A percentile compares a stretch with the other conserved stretches of the same genome.
Evolutionary conservation across 1,139 yeast genomes (phyloP).

Genomic region (Pichia sp.): DNA sequence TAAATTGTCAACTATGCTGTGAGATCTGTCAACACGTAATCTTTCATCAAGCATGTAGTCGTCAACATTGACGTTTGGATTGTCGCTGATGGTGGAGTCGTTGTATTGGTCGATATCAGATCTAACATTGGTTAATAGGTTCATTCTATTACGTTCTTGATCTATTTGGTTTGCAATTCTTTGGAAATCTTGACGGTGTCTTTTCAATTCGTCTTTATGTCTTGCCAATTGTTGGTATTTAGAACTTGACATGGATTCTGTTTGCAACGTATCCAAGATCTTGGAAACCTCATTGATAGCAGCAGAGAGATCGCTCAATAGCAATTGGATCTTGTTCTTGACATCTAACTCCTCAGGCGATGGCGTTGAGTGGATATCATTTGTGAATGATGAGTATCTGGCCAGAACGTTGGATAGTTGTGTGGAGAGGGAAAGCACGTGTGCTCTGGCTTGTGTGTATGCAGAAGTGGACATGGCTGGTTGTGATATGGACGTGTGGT

Average conservation of each 20-base stretch:
- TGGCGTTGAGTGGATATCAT: conserved; percentile 40
- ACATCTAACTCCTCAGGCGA: conserved; percentile 46
- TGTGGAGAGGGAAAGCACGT: conserved; percentile 54
- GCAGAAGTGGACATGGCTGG: conserved; percentile 9
- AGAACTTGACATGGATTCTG: conserved; percentile 49
- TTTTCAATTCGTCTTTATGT: conserved; percentile 72
- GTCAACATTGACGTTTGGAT: conserved; percentile 25
- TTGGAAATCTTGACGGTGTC: conserved; percentile 63
- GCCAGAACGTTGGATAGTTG: conserved; percentile 51
- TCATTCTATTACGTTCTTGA: conserved; percentile 66
- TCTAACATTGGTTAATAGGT: conserved; percentile 72
- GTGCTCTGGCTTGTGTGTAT: conserved; percentile 52
- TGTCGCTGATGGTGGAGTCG: conserved; percentile 23
- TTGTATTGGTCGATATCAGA: conserved; percentile 66
- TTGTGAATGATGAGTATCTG: conserved; percentile 53
- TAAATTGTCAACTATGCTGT: conserved; percentile 74
- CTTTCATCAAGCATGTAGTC: conserved; percentile 75
- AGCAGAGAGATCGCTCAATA: conserved; percentile 42
- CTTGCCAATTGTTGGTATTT: conserved; percentile 81
- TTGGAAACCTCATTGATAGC: conserved; percentile 39
- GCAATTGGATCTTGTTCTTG: conserved; percentile 42
- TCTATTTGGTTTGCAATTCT: conserved; percentile 42
- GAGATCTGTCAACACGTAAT: conserved; percentile 68
- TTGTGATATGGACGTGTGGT: neutral
- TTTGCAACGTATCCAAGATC: conserved; percentile 31